Evolutionary conservation across 108 stramenopile genomes (phyloP), one percentile per base, ranked within the genome.

Genomic region (Fistulifera solaris): DNA sequence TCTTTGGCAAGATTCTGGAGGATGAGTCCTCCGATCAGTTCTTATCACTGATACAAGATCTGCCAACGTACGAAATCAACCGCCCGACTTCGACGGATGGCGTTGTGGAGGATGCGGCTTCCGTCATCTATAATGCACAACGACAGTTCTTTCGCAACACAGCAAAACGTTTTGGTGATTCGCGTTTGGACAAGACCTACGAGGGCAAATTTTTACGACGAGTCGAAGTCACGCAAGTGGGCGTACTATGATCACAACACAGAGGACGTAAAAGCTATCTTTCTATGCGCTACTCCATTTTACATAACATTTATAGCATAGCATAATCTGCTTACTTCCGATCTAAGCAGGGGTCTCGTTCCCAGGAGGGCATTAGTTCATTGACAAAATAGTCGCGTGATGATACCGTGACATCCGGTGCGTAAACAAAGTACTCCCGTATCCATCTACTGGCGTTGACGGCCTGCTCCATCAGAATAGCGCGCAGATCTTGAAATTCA

Each of bases 161-260:
- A 27, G 91, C 91, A 56, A 85, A 87, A 55, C 63, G 68, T 0
- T 70, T 89, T 48, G 91, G 91, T 17, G 91, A 93, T 62, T 69
- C 67, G 2, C 68, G 91, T 10, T 35, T 89, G 21, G 71, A 70
- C 18, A 84, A 84, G 52, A 54, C 88, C 8, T 88, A 84, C 52
- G 73, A 80, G 42, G 91, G 91, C 15, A 89, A 88, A 59, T 27
- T 93, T 40, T 59, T 93, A 59, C 65, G 87, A 42, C 66, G 86
- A 38, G 70, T 87, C 19, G 91, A 93, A 56, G 87, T 93, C 12
- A 83, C 85, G 15, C 70, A 80, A 59, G 81, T 85, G 6, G 80
- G 73, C 6, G 43, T 65, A 39, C 35, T 85, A 22, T 80, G 22
- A 54, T 18, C 44, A 10, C 31, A 35, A 8, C 3, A 35, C 8